phyloP scores from a whole-genome alignment of 371 early-diverging fungal genomes.

The Zopfochytrium polystomum region DNA sequence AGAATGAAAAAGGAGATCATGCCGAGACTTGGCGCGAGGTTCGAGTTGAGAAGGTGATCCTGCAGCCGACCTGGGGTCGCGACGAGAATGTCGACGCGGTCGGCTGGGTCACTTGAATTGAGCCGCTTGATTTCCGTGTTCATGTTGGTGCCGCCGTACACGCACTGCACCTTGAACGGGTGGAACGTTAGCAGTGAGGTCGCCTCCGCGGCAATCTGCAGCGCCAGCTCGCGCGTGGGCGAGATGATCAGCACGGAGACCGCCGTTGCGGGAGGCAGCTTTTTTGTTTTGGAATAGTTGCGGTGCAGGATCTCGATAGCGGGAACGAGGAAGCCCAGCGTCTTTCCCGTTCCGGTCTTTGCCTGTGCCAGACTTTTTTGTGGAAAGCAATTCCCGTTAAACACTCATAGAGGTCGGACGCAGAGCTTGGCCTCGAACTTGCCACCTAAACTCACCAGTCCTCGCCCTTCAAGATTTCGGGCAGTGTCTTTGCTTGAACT shows the following conservation, averaged over 20 bases:
- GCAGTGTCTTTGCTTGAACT: slow-evolving; percentile 22
- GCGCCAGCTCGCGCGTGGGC: slow-evolving; percentile 97
- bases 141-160: slow-evolving; percentile 83
- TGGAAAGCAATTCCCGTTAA: slow-evolving; percentile 5
- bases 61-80: slow-evolving; percentile 93
- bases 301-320: slow-evolving; percentile 62
- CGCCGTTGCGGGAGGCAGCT: slow-evolving; percentile 44
- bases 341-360: slow-evolving; percentile 98
- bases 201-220: slow-evolving; percentile 90
- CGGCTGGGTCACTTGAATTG: slow-evolving; percentile 49
- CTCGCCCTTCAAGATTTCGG: slow-evolving; percentile 14
- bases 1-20: slow-evolving; percentile 61
- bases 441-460: slow-evolving; percentile 25
- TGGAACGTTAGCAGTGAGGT: slow-evolving; percentile 59
- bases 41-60: slow-evolving; percentile 74
- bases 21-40: slow-evolving; percentile 56
- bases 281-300: not conserved
- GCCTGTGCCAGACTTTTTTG: slow-evolving; percentile 81
- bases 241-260: slow-evolving; percentile 82
- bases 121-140: slow-evolving; percentile 45
- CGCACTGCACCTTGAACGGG: slow-evolving; percentile 66
- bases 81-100: slow-evolving; percentile 83
- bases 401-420: not conserved
- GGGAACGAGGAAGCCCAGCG: slow-evolving; percentile 88
- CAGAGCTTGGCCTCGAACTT: slow-evolving; percentile 54